phyloP scores from a whole-genome alignment of 306 rosid species.

The Acacia confusa region DNA sequence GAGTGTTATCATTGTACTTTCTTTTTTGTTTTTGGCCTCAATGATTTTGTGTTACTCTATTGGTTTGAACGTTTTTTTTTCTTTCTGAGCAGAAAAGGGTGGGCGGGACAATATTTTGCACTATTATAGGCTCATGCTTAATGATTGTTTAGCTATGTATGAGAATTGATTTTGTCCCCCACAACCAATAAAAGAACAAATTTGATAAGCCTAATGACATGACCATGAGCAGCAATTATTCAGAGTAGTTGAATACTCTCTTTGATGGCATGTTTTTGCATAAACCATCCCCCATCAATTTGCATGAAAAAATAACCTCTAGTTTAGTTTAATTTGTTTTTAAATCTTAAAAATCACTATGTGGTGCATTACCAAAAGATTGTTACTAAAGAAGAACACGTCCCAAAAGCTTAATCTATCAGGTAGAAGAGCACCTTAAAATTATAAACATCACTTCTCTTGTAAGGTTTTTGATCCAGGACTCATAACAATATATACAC shows the following conservation, averaged over 20 bases:
- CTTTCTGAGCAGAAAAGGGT: not conserved
- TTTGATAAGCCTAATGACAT: slow-evolving; percentile 49
- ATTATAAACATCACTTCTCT: no score
- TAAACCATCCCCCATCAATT: not conserved
- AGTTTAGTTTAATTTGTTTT: no score
- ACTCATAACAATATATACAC: no score
- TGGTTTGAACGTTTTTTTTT: not conserved
- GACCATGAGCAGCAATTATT: slow-evolving; percentile 29
- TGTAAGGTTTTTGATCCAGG: no score
- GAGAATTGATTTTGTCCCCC: slow-evolving; percentile 58
- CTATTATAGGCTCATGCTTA: slow-evolving; percentile 54
- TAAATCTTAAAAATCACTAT: not conserved
- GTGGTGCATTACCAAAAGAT: not conserved
- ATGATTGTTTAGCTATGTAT: slow-evolving; percentile 43
- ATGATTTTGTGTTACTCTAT: slow-evolving; percentile 22
- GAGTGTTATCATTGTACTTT: slow-evolving; percentile 18
- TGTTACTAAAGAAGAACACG: no score
- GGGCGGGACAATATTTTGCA: slow-evolving; percentile 31
- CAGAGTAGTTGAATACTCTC: slow-evolving; percentile 28
- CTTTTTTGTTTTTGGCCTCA: not conserved
- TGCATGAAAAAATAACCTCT: not conserved
- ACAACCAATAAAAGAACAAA: slow-evolving; percentile 40
- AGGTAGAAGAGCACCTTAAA: no score
- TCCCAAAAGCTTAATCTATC: no score
- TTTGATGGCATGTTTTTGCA: slow-evolving; percentile 9